Conservation (phyloP, 306 rosid species). For the Cucurbita ficifolia region DNA sequence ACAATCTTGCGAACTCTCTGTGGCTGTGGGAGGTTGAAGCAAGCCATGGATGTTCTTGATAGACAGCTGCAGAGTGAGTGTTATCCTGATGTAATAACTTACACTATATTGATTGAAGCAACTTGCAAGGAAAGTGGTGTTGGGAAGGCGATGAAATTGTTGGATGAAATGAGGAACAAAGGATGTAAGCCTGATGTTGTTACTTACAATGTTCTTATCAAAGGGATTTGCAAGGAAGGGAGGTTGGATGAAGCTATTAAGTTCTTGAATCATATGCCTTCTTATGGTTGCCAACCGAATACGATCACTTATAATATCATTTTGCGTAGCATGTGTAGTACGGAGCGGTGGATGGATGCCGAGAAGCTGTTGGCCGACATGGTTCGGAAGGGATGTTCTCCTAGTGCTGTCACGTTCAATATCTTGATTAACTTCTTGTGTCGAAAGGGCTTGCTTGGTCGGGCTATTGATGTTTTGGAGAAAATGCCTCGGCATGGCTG, state of each 20-base stretch:
- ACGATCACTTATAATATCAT: constrained; percentile 70
- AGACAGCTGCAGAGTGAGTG: constrained; percentile 54
- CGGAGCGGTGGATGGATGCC: constrained; percentile 91
- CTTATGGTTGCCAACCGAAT: constrained; percentile 64
- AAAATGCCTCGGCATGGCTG: constrained; percentile 84
- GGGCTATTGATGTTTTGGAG: constrained; percentile 80
- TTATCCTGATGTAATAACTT: constrained; percentile 86
- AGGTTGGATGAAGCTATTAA: constrained; percentile 71
- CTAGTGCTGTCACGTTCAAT: constrained; percentile 94
- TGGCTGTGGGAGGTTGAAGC: constrained; percentile 59
- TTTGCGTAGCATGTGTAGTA: constrained; percentile 84
- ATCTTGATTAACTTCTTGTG: constrained; percentile 87
- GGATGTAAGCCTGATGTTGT: constrained; percentile 92
- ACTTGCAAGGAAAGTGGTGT: constrained; percentile 84
- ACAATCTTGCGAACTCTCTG: constrained; percentile 74
- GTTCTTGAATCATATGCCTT: constrained; percentile 43
- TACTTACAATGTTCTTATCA: constrained; percentile 77
- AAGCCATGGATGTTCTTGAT: constrained; percentile 87
- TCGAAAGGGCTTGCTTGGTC: constrained; percentile 63
- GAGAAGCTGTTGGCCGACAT: constrained; percentile 61
- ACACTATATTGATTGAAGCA: constrained; percentile 85
- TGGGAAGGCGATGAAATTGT: constrained; percentile 68
- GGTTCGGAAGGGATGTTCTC: constrained; percentile 79
- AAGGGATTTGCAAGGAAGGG: constrained; percentile 88
- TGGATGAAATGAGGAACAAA: constrained; percentile 71